phyloP scores from a whole-genome alignment of 169 alveolate genomes.

The Eimeria tenella region DNA sequence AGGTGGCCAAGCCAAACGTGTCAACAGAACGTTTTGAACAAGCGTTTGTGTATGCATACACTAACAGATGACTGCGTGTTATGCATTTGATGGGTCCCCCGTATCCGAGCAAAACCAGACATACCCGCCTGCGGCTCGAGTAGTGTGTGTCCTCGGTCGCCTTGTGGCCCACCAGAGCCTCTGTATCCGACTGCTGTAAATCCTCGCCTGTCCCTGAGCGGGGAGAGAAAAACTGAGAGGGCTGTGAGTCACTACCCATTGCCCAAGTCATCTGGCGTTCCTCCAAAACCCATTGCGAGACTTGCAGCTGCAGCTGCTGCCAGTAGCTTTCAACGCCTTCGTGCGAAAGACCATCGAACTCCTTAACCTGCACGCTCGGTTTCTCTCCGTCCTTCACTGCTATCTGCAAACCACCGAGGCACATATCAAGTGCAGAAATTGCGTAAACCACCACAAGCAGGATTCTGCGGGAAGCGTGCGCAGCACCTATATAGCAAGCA shows the following conservation, averaged over 20 bases:
- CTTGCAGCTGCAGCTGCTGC: constrained; percentile 66
- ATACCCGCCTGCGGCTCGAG: constrained; percentile 17
- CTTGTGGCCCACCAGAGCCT: neutral
- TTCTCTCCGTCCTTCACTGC: neutral
- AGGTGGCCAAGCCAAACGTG: no score
- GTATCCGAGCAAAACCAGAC: neutral
- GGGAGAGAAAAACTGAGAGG: constrained; percentile 44
- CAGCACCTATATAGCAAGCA: neutral
- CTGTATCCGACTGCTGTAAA: constrained; percentile 12
- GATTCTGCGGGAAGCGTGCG: neutral
- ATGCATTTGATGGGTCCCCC: neutral
- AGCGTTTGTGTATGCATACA: no score
- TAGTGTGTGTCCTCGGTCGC: neutral
- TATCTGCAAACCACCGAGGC: neutral
- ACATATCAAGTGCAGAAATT: neutral
- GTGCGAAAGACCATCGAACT: constrained; percentile 44
- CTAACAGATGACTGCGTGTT: no score
- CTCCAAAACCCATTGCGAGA: constrained; percentile 15
- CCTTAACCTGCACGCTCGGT: neutral
- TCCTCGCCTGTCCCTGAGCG: neutral
- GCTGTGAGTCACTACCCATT: neutral
- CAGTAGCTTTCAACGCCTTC: constrained; percentile 57
- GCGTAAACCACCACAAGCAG: neutral
- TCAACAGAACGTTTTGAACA: no score
- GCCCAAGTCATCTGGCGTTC: constrained; percentile 55